These are phyloP conservation scores for Zanthoxylum bungeanum DNA, from an alignment of 345 rosid species.

Conservation along the genomic window DNA sequence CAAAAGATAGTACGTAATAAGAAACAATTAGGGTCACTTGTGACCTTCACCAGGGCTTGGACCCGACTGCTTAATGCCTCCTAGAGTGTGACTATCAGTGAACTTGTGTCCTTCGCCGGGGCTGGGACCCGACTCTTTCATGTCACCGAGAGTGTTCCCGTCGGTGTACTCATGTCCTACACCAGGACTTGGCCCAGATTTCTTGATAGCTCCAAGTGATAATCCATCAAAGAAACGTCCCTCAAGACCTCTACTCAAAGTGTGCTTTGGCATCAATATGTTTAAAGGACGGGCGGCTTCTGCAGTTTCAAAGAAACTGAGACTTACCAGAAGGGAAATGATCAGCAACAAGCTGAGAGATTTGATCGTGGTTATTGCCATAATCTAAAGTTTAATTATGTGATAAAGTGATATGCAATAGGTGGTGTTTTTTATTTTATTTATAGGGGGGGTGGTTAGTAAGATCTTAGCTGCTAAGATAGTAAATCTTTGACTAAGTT, in stretches of 20 bases:
- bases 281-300: conserved; percentile 44
- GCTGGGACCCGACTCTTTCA: conserved; percentile 34
- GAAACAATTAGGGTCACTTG: not conserved
- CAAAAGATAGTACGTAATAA: not conserved
- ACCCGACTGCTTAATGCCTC: conserved; percentile 12
- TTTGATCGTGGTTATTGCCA: conserved; percentile 25
- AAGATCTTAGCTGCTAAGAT: not conserved
- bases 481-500: conserved; percentile 16
- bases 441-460: not conserved
- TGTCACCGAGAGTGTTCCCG: conserved; percentile 21
- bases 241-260: conserved; percentile 13
- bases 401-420: not conserved
- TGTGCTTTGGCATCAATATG: conserved; percentile 13
- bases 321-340: conserved; percentile 16
- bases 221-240: conserved; percentile 39
- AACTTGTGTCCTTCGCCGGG: conserved; percentile 23
- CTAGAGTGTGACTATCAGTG: not conserved
- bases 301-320: conserved; percentile 20
- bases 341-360: conserved; percentile 22
- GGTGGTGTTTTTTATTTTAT: not conserved
- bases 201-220: conserved; percentile 44
- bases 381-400: not conserved
- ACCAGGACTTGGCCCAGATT: conserved; percentile 30
- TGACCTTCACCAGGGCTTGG: conserved; percentile 23
- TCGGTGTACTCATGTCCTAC: conserved; percentile 36